Conservation (phyloP, 2,329 filamentous ascomycete genomes). For the Eutypa lata region DNA sequence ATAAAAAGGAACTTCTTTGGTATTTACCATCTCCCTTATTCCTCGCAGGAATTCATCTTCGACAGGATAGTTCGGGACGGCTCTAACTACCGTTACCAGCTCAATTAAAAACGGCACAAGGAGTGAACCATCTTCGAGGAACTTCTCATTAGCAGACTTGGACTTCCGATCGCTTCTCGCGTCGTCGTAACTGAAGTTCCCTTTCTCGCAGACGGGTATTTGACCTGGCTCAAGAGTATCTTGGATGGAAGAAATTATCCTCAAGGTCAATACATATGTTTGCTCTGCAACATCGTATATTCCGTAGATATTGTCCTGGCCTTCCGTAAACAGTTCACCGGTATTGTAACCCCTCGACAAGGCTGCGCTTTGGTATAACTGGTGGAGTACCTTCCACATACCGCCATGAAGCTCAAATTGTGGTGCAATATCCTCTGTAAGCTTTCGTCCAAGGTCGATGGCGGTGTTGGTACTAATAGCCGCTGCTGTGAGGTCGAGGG, state of each 20-base stretch:
- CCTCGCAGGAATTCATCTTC: conserved; percentile 37
- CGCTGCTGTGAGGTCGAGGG: conserved; percentile 28
- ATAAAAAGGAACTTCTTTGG: conserved; percentile 29
- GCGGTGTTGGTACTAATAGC: conserved; percentile 37
- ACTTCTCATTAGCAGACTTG: conserved; percentile 28
- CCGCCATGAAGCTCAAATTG: conserved; percentile 21
- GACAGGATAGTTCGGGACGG: conserved; percentile 21
- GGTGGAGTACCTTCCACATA: conserved; percentile 12
- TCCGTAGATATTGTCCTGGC: too few relatives aligned
- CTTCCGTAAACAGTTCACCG: conserved; percentile 9
- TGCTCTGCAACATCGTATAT: too few relatives aligned
- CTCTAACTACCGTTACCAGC: conserved; percentile 19
- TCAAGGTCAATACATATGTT: too few relatives aligned
- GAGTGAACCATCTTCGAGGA: conserved; percentile 32
- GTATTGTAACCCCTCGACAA: conserved; percentile 10
- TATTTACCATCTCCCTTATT: conserved; percentile 28
- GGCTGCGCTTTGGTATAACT: conserved; percentile 12
- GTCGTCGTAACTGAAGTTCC: conserved; percentile 24
- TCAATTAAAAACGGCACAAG: conserved; percentile 33
- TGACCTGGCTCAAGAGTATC: background rate
- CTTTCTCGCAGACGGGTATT: conserved; percentile 1
- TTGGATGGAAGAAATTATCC: too few relatives aligned
- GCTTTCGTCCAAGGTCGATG: conserved; percentile 28
- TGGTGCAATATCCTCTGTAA: conserved; percentile 28
- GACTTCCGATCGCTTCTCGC: conserved; percentile 16